A percentile compares a stretch with the other conserved stretches of the same genome.
These are phyloP conservation scores for Filosporella fistucella DNA, from an alignment of 495 filamentous ascomycete genomes.

Conservation along the genomic window DNA sequence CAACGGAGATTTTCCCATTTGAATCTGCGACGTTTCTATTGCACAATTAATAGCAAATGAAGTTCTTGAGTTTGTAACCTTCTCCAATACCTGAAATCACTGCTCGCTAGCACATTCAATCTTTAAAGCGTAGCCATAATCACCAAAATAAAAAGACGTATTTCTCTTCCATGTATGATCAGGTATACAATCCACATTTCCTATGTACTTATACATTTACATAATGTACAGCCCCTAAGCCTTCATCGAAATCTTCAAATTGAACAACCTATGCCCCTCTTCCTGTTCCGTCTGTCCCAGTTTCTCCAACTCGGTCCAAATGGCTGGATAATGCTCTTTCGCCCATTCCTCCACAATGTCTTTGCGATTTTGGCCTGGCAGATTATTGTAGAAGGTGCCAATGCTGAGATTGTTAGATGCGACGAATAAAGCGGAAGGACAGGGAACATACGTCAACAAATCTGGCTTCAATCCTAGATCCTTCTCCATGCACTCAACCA, in stretches of 20 bases:
- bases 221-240: constrained; percentile 21
- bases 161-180: too few relatives aligned
- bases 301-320: constrained; percentile 60
- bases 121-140: too few relatives aligned
- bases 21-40: too few relatives aligned
- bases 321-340: constrained; percentile 54
- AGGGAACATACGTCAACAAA: constrained; percentile 60
- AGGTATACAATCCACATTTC: too few relatives aligned
- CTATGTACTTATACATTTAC: background rate
- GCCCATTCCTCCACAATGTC: constrained; percentile 70
- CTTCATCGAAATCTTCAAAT: constrained; percentile 33
- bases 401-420: constrained; percentile 42
- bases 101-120: too few relatives aligned
- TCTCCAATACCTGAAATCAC: too few relatives aligned
- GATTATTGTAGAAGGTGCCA: constrained; percentile 68
- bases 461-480: constrained; percentile 62
- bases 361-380: constrained; percentile 54
- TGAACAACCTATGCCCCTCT: constrained; percentile 26
- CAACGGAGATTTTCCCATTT: too few relatives aligned
- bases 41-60: too few relatives aligned
- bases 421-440: background rate
- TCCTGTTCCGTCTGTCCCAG: constrained; percentile 34
- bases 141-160: too few relatives aligned
- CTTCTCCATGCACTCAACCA: constrained; percentile 60
- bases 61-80: too few relatives aligned